Evolutionary conservation across 2,329 filamentous ascomycete genomes (phyloP), one percentile per base, ranked within the genome.

Genomic region (Pyrenophora graminea): DNA sequence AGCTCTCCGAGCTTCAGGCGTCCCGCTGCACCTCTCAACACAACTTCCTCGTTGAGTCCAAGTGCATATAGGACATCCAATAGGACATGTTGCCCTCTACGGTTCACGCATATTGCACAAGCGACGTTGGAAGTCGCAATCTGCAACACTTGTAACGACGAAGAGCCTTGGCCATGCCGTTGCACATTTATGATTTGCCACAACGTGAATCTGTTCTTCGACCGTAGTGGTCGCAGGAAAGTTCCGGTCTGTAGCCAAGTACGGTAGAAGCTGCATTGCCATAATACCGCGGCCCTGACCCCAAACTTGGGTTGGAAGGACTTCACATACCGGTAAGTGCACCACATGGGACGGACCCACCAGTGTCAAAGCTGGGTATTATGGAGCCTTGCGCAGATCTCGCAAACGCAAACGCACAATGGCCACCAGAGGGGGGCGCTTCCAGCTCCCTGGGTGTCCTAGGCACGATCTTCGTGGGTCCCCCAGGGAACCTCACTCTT

Each of bases 311-410:
- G 38, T 47, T 39, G 48, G 33, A 23, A 23, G 31, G 46, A 30
- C 27, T 39, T 41, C 50, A 32, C 18, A 39, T 21, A 15, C 15
- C 15, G 19, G 19, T 21, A 32, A 34, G 21, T 17, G 36, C 49
- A 21, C 44, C 48, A 41, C 17, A 25, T 15, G 15, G 15, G 23
- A 25, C 18, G 38, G 40, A 36, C 36, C 50, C 50, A 49, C 36
- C 23, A 39, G 37, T 40, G 19, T 32, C 45, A 48, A 40, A 42
- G 31, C 39, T 48, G 39, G 36, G 48, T 21, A 23, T 39, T 27
- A 27, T 10, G 25, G 27, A 12, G 27, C 27, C 27, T 12, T 42
- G 31, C 25, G 50, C 45, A 49, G 45, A 53, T 53, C 50, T 21
- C 19, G 19, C 5, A 5, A 21, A 45, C 40, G 31, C 10, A 30